phyloP scores from a whole-genome alignment of 495 filamentous ascomycete species.

The Aspergillus avenaceus region DNA sequence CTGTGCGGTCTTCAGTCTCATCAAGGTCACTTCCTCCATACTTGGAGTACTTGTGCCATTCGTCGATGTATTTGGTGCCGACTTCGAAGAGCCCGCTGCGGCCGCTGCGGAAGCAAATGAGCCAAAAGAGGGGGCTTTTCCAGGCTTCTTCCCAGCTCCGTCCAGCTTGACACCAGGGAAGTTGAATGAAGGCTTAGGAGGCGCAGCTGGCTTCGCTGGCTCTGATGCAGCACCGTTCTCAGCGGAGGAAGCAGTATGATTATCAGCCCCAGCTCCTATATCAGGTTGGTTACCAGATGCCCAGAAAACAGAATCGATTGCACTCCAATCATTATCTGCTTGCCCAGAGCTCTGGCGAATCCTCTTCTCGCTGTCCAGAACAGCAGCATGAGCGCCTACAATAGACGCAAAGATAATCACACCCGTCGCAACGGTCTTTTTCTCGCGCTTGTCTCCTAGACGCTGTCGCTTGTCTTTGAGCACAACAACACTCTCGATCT shows the following conservation, averaged over 20 bases:
- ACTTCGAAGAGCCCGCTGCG: conserved; percentile 22
- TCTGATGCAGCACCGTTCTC: neutral
- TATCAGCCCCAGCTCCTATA: conserved; percentile 15
- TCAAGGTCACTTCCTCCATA: conserved; percentile 56
- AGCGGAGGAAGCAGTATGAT: conserved; percentile 11
- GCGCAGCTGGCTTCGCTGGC: conserved; percentile 6
- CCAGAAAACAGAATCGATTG: conserved; percentile 55
- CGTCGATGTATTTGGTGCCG: conserved; percentile 23
- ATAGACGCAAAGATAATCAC: conserved; percentile 56
- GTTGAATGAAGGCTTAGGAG: conserved; percentile 29
- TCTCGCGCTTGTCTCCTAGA: conserved; percentile 48
- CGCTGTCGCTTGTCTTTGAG: conserved; percentile 53
- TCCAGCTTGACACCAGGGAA: conserved; percentile 32
- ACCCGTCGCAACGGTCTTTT: conserved; percentile 49
- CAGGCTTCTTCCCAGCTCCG: conserved; percentile 23
- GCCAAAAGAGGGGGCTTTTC: conserved; percentile 46
- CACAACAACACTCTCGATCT: conserved; percentile 50
- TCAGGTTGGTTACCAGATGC: conserved; percentile 50
- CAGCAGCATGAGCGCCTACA: conserved; percentile 57
- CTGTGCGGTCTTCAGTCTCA: conserved; percentile 56
- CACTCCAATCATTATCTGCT: conserved; percentile 36
- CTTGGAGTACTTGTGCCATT: conserved; percentile 40
- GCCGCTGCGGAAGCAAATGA: conserved; percentile 42
- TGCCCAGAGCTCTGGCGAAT: conserved; percentile 19
- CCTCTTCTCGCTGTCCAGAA: conserved; percentile 49